A percentile compares a stretch with the other conserved stretches of the same genome.
Conservation (phyloP, 1,139 yeast genomes). For the Blastobotrys petasosporus region DNA sequence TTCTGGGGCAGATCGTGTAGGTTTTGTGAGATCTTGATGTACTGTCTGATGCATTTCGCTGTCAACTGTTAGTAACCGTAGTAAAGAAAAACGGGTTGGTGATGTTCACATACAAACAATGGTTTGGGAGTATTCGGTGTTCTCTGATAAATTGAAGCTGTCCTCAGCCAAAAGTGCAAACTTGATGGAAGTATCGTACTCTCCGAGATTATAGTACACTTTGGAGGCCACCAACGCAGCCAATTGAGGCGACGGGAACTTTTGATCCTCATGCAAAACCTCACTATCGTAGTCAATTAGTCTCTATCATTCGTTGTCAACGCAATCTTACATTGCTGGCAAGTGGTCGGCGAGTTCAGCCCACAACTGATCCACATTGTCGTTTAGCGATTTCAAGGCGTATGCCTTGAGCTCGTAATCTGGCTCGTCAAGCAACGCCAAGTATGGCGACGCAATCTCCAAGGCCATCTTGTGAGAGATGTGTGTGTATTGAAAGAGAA, state of each 20-base stretch:
- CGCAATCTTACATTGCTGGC: constrained; percentile 56
- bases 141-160: constrained; percentile 56
- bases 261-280: constrained; percentile 80
- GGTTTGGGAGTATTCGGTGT: constrained; percentile 86
- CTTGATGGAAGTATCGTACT: constrained; percentile 83
- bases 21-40: constrained; percentile 58
- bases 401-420: constrained; percentile 73
- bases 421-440: constrained; percentile 80
- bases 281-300: constrained; percentile 38
- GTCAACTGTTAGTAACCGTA: neutral
- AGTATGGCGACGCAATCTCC: constrained; percentile 67
- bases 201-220: constrained; percentile 93
- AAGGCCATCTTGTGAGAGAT: constrained; percentile 10
- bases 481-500: too few relatives aligned
- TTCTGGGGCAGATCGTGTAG: constrained; percentile 40
- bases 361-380: constrained; percentile 88
- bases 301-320: neutral
- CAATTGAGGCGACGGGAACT: constrained; percentile 66
- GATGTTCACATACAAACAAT: constrained; percentile 47
- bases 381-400: constrained; percentile 78
- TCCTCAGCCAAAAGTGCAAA: constrained; percentile 83
- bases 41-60: constrained; percentile 78
- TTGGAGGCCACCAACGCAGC: constrained; percentile 93
- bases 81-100: neutral
- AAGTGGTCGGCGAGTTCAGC: constrained; percentile 93